Percentiles rank a stretch among this genome's conserved stretches.
Evolutionary conservation across 108 stramenopile species (phyloP).

Genomic region (Nannochloropsis gaditana): DNA sequence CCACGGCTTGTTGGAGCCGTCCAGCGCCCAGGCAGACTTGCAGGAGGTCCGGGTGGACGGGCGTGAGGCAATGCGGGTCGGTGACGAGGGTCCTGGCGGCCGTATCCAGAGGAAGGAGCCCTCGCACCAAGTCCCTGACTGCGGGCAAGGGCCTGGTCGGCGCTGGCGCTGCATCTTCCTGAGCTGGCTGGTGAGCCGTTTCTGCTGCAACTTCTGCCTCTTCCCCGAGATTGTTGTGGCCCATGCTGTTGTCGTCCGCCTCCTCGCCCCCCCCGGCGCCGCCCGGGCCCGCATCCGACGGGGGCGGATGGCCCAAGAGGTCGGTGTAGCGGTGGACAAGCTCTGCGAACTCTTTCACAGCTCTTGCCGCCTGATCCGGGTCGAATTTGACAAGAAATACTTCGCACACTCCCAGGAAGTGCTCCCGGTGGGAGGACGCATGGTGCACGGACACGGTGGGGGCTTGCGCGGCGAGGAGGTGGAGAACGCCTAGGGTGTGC

Average conservation of each 20-base stretch:
- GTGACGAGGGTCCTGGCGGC: background rate
- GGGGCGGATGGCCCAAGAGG: background rate
- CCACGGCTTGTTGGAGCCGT: constrained; percentile 1
- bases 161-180: constrained; percentile 11
- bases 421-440: background rate
- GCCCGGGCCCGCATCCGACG: too few species aligned
- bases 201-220: background rate
- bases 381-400: background rate
- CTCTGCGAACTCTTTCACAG: background rate
- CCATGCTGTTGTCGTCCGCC: too few species aligned
- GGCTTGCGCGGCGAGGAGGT: background rate
- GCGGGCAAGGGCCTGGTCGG: background rate
- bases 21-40: constrained; percentile 46
- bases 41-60: constrained; percentile 76
- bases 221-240: background rate
- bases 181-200: background rate
- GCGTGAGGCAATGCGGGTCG: constrained; percentile 59
- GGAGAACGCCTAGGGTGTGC: background rate
- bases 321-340: background rate
- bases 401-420: background rate
- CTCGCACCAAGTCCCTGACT: background rate
- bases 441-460: background rate
- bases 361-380: background rate
- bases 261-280: too few species aligned
- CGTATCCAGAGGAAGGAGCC: background rate